Evolutionary conservation across 208 protist genomes (phyloP).

Genomic region (Angomonas desouzai): DNA sequence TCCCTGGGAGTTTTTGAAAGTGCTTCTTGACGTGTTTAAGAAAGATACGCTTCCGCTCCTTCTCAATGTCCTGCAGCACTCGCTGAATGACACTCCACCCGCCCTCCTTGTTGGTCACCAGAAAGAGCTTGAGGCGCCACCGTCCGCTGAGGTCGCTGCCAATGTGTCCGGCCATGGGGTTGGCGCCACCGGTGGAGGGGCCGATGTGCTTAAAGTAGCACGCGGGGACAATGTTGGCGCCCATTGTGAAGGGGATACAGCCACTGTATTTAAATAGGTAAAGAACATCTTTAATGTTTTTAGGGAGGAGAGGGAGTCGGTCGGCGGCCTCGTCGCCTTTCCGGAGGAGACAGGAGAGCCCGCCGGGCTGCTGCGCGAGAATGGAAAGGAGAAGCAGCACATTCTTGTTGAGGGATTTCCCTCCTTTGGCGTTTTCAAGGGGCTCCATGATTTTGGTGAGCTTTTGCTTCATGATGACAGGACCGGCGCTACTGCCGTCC

Average conservation of each 20-base stretch:
- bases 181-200: not conserved
- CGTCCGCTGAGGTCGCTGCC: not conserved
- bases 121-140: conserved; percentile 7
- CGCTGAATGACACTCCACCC: not conserved
- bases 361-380: not conserved
- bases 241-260: conserved; percentile 3
- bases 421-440: not conserved
- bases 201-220: not conserved
- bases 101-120: conserved; percentile 7
- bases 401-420: not conserved
- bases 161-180: not conserved
- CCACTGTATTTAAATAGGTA: not conserved
- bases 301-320: not conserved
- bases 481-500: not conserved
- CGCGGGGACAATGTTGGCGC: conserved; percentile 4
- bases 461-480: not conserved
- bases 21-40: conserved; percentile 6
- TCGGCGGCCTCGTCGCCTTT: not conserved
- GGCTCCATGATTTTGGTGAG: not conserved
- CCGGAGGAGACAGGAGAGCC: not conserved
- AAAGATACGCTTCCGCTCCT: conserved; percentile 1
- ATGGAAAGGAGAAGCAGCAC: not conserved
- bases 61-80: conserved; percentile 6
- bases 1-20: not conserved
- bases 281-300: not conserved